Base-by-base conservation (phyloP, 352 stramenopile species). In the Nothophytophthora sp. region DNA sequence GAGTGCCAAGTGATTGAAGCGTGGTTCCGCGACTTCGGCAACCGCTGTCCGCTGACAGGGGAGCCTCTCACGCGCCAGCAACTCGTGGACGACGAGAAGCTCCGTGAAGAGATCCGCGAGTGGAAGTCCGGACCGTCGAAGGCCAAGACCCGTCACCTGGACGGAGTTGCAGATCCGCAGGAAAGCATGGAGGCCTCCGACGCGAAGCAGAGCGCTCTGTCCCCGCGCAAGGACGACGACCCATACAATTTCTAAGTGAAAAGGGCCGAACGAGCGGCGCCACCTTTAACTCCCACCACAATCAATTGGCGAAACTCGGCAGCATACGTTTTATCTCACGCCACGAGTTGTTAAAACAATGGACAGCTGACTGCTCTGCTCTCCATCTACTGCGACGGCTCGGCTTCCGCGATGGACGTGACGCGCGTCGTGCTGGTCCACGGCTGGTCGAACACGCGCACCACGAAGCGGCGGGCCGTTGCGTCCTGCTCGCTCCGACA, bases 21-120 rank as follows among this genome's bases (percentile, higher is more conserved):
- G 11, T 92, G 84, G 81, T 88, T 92, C 28, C 73, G 75, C 22
- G 79, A 92, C 52, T 94, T 92, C 54, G 84, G 81, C 36, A 92
- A 92, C 37, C 77, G 81, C 16, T 95, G 81, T 33, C 84, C 81
- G 23, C 51, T 92, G 19, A 90, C 80, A 2, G 80, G 77, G 3
- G 69, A 94, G 55, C 81, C 83, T 11, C 70, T 94, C 1, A 74
- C 66, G 12, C 46, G 76, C 20, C 50, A 59, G 13, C 66, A 94
- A 41, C 49, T 94, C 7, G 49, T 59, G 23, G 55, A 50, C 10
- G 81, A 92, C 28, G 59, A 74, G 6, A 76, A 77, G 19, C 65
- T 94, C 16, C 74, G 76, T 45, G 55, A 64, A 7, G 64, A 76
- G 22, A 94, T 90, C 44, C 60, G 46, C 3, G 73, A 73, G 13